Conservation (phyloP, 208 protist genomes). For the Trypanosoma rangeli region DNA sequence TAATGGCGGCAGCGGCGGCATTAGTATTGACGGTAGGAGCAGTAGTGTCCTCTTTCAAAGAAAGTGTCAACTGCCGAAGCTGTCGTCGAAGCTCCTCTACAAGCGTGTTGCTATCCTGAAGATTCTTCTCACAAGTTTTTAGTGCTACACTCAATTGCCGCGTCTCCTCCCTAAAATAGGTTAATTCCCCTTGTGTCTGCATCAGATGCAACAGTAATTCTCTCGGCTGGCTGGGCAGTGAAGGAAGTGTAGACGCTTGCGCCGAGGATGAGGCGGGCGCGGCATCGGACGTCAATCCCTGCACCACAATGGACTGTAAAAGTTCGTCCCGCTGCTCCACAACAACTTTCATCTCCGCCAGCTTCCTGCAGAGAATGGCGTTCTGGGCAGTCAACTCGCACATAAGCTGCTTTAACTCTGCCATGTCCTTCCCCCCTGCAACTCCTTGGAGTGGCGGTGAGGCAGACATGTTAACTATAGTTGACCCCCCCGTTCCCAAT, state of each 20-base stretch:
- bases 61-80: not conserved
- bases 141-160: not conserved
- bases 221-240: not conserved
- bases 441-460: not conserved
- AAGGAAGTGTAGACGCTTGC: not conserved
- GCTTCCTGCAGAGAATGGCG: conserved; percentile 2
- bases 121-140: not conserved
- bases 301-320: not conserved
- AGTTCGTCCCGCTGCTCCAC: conserved; percentile 16
- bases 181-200: conserved; percentile 8
- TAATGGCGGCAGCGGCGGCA: no score
- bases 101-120: not conserved
- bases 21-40: not conserved
- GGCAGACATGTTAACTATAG: not conserved
- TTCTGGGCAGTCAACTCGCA: conserved; percentile 15
- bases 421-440: not conserved
- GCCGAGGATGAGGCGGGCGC: not conserved
- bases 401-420: conserved; percentile 13
- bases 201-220: not conserved
- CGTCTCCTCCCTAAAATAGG: conserved; percentile 6
- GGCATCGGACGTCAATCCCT: not conserved
- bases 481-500: not conserved
- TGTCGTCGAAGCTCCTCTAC: conserved; percentile 1
- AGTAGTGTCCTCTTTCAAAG: not conserved
- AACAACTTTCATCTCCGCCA: conserved; percentile 18